phyloP scores from a whole-genome alignment of 163 green algal genomes.

The Scenedesmus sp. region DNA sequence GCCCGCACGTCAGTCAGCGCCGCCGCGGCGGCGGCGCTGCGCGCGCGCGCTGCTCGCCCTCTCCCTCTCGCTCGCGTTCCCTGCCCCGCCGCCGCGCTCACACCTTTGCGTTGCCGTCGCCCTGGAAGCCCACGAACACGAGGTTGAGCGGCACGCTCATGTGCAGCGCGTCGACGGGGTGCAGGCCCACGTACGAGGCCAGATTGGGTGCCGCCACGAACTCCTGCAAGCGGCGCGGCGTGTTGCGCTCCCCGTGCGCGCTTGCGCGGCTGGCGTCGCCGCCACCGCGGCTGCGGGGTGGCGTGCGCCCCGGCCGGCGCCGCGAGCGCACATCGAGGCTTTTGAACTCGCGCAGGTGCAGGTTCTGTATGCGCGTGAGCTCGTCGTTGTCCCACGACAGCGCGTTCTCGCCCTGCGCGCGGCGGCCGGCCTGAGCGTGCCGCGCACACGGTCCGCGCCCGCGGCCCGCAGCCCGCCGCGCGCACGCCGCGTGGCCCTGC shows the following conservation, averaged over 20 bases:
- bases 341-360: slow-evolving; percentile 51
- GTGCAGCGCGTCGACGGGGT: slow-evolving; percentile 58
- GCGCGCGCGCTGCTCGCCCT: no score
- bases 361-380: slow-evolving; percentile 42
- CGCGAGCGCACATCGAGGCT: slow-evolving; percentile 40
- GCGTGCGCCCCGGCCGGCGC: no score
- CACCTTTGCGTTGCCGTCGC: slow-evolving; percentile 37
- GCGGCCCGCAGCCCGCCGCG: no score
- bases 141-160: slow-evolving; percentile 65
- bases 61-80: no score
- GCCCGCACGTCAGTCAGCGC: background rate
- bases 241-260: background rate
- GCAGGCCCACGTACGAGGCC: slow-evolving; percentile 59
- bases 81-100: no score
- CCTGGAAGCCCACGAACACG: slow-evolving; percentile 66
- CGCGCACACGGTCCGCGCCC: no score
- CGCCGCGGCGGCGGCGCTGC: background rate
- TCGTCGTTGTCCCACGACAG: slow-evolving; percentile 63
- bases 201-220: slow-evolving; percentile 50
- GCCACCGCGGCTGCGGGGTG: no score
- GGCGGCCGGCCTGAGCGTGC: no score
- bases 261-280: no score
- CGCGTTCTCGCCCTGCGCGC: slow-evolving; percentile 51
- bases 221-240: slow-evolving; percentile 29
- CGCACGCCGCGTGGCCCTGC: background rate